Percentiles rank a stretch among this genome's conserved stretches.
Conservation (phyloP, 2,329 filamentous ascomycete species). For the Chaetothyriales sp. region DNA sequence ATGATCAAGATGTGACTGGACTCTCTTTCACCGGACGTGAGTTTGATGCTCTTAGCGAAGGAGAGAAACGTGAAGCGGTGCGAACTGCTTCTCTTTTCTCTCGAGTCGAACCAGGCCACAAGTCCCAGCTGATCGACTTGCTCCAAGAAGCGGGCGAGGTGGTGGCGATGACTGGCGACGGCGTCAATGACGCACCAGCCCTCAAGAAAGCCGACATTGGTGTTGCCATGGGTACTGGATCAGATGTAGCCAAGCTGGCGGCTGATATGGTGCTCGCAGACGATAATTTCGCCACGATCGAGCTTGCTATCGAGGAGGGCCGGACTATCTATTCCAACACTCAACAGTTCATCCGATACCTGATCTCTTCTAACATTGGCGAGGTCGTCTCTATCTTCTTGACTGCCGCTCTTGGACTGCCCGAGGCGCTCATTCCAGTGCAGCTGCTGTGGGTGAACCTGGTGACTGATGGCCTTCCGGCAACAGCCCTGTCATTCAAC, state of each 20-base stretch:
- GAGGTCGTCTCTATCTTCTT: constrained; percentile 98
- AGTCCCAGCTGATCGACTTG: constrained; percentile 93
- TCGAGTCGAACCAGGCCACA: constrained; percentile 86
- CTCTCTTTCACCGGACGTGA: constrained; percentile 94
- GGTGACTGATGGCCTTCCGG: constrained; percentile 90
- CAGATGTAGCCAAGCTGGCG: constrained; percentile 88
- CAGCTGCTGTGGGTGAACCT: constrained; percentile 98
- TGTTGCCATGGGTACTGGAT: constrained; percentile 96
- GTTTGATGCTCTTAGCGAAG: constrained; percentile 69
- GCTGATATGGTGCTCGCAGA: constrained; percentile 98
- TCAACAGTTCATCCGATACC: constrained; percentile 96
- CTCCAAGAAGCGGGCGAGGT: constrained; percentile 86
- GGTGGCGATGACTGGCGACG: constrained; percentile 97
- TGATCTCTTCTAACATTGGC: constrained; percentile 98
- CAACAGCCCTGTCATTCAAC: constrained; percentile 94
- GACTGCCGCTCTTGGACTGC: constrained; percentile 91
- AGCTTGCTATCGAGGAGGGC: constrained; percentile 88
- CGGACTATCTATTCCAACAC: constrained; percentile 99
- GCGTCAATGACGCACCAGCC: constrained; percentile 94
- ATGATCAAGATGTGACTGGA: constrained; percentile 64
- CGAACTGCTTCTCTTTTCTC: constrained; percentile 84
- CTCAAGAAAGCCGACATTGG: constrained; percentile 98
- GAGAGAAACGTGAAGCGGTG: constrained; percentile 69
- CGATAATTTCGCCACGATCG: constrained; percentile 97
- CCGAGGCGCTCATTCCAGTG: constrained; percentile 89